phyloP scores from a whole-genome alignment of 2,329 filamentous ascomycete genomes.

The Monosporascus sp. region DNA sequence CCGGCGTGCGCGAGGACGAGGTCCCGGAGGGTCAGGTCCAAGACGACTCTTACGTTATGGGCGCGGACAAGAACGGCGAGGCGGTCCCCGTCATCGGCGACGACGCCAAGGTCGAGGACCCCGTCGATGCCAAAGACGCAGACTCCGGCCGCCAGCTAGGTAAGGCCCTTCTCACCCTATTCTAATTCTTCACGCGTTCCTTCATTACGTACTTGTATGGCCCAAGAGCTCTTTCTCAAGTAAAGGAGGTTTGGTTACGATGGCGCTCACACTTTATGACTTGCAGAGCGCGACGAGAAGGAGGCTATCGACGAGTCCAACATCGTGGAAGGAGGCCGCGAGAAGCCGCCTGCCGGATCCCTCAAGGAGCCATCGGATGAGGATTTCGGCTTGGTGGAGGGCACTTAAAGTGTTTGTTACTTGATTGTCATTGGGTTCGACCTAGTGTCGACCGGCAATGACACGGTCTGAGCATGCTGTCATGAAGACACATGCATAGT shows the following conservation, averaged over 20 bases:
- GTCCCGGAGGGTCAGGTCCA: conserved; percentile 9
- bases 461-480: too few species aligned
- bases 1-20: too few species aligned
- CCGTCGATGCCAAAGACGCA: conserved; percentile 3
- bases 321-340: conserved; percentile 21
- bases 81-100: conserved; percentile 11
- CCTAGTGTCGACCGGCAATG: too few species aligned
- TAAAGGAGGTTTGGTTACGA: too few species aligned
- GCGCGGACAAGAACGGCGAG: conserved; percentile 4
- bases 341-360: conserved; percentile 17
- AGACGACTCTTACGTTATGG: conserved; percentile 10
- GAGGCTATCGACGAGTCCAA: conserved; percentile 27
- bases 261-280: too few species aligned
- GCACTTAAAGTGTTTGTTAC: too few species aligned
- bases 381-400: conserved; percentile 8
- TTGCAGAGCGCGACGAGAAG: conserved; percentile 23
- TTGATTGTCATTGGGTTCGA: too few species aligned
- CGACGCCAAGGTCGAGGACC: conserved; percentile 9
- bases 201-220: too few species aligned
- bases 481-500: too few species aligned
- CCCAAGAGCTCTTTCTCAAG: too few species aligned
- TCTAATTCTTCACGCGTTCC: too few species aligned
- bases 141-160: conserved; percentile 14
- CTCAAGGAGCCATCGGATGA: conserved; percentile 23
- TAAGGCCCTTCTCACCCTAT: neutral